Base-by-base conservation (phyloP, 2,329 filamentous ascomycete species). In the Aspergillus candidus region DNA sequence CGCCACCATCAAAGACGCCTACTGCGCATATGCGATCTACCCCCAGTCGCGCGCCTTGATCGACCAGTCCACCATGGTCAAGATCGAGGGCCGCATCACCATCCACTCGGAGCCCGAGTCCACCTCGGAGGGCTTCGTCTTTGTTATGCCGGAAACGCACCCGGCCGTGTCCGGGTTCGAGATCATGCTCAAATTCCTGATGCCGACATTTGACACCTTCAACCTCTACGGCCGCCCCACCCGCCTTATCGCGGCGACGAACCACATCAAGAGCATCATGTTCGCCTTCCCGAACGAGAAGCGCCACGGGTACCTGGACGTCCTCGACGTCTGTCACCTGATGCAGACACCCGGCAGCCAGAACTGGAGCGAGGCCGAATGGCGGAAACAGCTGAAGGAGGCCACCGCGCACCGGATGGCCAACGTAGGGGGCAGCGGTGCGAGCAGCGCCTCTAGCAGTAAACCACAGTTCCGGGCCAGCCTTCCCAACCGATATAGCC, bases 131-230 rank as follows among this genome's bases (percentile, higher is more conserved):
- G 93, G 93, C 0, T 96, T 96, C 57, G 88, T 98, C 4, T 98
- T 98, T 60, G 83, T 97, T 54, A 96, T 98, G 90, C 93, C 93
- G 4, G 93, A 98, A 65, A 80, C 85, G 1, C 88, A 88, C 58
- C 84, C 91, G n/a, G 90, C 88, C 13, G 86, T 98, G 11, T 86
- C 82, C 43, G 93, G 93, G 0, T 95, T 97, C 55, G 93, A 97
- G 66, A 96, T 94, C 76, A 84, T 98, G 76, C 74, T 98, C 30
- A 81, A 88, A 36, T 96, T 87, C 70, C 74, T 98, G 11, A 94
- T 98, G 63, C 93, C 93, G 0, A 87, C 89, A 0, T 98, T 88
- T 74, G 93, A 98, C 63, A 88, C 88, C 0, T 98, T 96, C 65
- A 82, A 78, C 32, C 74, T 98, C 1, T 98, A 98, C 57, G 93